These are phyloP conservation scores for Pisolithus marmoratus DNA, from an alignment of 768 basidiomycete genomes.

Conservation along the genomic window DNA sequence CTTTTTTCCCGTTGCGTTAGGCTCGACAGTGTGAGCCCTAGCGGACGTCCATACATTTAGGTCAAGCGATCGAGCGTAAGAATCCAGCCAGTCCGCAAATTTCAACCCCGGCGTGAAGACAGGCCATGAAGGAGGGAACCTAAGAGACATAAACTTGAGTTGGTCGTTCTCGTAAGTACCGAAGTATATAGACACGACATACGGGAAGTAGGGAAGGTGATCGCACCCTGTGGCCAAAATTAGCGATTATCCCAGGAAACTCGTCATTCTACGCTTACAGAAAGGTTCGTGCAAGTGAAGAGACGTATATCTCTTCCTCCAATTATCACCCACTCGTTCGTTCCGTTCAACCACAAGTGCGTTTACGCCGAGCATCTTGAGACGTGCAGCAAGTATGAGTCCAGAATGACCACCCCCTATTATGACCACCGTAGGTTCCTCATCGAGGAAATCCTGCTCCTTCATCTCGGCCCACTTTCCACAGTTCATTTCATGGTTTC, in stretches of 20 bases:
- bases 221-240: conserved; percentile 35
- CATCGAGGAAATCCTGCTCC: conserved; percentile 42
- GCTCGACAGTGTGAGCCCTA: conserved; percentile 20
- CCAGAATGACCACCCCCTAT: conserved; percentile 67
- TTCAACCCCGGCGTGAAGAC: conserved; percentile 46
- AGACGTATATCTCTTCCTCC: conserved; percentile 55
- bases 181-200: conserved; percentile 12
- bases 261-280: conserved; percentile 27
- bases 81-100: conserved; percentile 69
- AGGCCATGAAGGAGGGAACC: conserved; percentile 54
- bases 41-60: conserved; percentile 61
- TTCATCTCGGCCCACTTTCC: conserved; percentile 47
- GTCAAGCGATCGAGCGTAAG: conserved; percentile 53
- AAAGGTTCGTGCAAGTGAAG: conserved; percentile 50
- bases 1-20: conserved; percentile 29
- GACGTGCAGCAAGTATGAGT: conserved; percentile 30
- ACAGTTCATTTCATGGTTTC: conserved; percentile 40
- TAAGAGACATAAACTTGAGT: conserved; percentile 9
- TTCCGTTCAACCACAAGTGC: conserved; percentile 56
- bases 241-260: neutral
- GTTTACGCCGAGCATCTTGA: conserved; percentile 41
- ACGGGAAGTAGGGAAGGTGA: conserved; percentile 53
- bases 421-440: conserved; percentile 53
- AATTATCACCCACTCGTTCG: conserved; percentile 48
- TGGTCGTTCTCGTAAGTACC: neutral